Base-by-base conservation (phyloP, 2,329 filamentous ascomycete genomes). In the Fusarium burgessii region DNA sequence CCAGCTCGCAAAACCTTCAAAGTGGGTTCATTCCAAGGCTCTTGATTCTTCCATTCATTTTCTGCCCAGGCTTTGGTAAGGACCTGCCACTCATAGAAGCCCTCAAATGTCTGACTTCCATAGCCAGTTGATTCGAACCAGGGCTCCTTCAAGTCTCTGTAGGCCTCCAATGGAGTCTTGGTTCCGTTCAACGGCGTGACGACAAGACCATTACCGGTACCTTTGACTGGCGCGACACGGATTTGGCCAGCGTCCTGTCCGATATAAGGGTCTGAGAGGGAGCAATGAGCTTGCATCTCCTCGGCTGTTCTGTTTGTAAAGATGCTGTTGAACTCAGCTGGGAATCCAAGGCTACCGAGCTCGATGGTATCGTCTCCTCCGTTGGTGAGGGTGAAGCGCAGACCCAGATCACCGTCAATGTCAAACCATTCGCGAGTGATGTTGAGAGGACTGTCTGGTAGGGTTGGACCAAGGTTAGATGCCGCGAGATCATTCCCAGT, bases 251-350 rank as follows among this genome's bases (percentile, higher is more conserved):
- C 88, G 55, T 89, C 81, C 62, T 89, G 81, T 4, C 88, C 88
- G n/a, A 90, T 84, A 58, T 89, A 89, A 0, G 88, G 88, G 60
- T 90, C 88, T 0, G 86, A 82, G 6, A 90, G 81, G 1, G 86
- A 86, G 74, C 88, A 90, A 29, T 82, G 80, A 0, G 79, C 77
- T 57, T 85, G 83, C 10, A 85, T 88, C 10, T 87, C 83, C 5
- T 79, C 78, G 0, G 87, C 82, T 3, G 79, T 77, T 12, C 87
- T 83, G 46, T 81, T 80, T 15, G 84, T 88, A 73, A 90, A 90
- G 70, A 90, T 89, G 76, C 86, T 90, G 78, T 90, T 90, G 79
- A 90, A 88, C 74, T 89, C 87, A 23, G 87, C 83, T 0, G 88
- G 88, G 54, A 90, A 85, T 0, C 88, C 88, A 3, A 90, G 80